These are phyloP conservation scores for Dunaliella salina DNA, from an alignment of 163 green algal genomes.

Conservation along the genomic window DNA sequence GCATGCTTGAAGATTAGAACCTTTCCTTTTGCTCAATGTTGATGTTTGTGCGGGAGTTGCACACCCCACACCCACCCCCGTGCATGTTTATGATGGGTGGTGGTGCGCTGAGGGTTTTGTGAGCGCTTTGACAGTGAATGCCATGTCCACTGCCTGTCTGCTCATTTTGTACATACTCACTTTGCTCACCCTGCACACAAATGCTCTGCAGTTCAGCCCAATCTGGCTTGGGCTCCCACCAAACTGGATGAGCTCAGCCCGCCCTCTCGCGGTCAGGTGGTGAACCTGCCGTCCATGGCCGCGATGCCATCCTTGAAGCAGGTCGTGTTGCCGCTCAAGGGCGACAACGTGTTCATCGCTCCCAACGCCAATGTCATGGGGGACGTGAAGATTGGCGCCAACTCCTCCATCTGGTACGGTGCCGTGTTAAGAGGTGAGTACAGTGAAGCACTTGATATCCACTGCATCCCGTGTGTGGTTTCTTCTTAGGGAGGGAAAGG, in stretches of 20 bases:
- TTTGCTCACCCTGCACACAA: neutral
- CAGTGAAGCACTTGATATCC: too few relatives aligned
- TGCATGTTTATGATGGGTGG: too few relatives aligned
- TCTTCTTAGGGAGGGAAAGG: too few relatives aligned
- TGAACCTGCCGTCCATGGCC: constrained; percentile 19
- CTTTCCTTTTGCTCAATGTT: too few relatives aligned
- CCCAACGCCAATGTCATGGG: constrained; percentile 85
- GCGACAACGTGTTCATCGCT: constrained; percentile 77
- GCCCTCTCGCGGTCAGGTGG: constrained; percentile 19
- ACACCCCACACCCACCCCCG: too few relatives aligned
- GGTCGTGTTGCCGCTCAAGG: constrained; percentile 53
- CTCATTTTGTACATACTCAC: neutral
- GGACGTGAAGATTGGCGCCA: constrained; percentile 78
- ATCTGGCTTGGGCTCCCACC: constrained; percentile 36
- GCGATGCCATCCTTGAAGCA: constrained; percentile 24
- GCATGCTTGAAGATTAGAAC: too few relatives aligned
- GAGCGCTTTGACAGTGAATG: too few relatives aligned
- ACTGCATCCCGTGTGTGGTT: too few relatives aligned
- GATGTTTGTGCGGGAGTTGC: too few relatives aligned
- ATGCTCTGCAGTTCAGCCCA: constrained; percentile 30
- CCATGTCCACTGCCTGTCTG: neutral
- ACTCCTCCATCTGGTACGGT: constrained; percentile 89
- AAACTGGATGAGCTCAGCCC: constrained; percentile 14
- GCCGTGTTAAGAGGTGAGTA: constrained; percentile 76
- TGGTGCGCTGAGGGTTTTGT: too few relatives aligned